Base-by-base conservation (phyloP, 2,329 filamentous ascomycete species). In the Cercospora beticola region DNA sequence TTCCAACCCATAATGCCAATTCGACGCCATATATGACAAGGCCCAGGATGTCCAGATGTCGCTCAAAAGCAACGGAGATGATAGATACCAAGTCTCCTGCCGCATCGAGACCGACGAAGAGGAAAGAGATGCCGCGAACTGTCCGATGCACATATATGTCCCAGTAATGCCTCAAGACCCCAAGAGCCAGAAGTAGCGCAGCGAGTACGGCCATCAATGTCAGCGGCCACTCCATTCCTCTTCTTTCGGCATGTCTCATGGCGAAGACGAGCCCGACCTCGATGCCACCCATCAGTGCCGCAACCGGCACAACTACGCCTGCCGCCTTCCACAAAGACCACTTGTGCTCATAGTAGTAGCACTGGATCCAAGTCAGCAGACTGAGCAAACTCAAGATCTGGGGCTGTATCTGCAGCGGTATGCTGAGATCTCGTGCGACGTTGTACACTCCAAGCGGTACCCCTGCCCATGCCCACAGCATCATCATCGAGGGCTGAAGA, bases 21-120 rank as follows among this genome's bases (percentile, higher is more conserved):
- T 92, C 89, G 0, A 86, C 86, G 0, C 85, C 87, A 75, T 92
- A 92, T 16, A 91, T 90, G 0, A 88, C 83, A 68, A 92, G 83
- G 0, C 89, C 90, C 0, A 90, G 78, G 0, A 89, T 75, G 73
- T 91, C 86, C 3, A 89, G 74, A 18, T 80, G 79, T 0, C 83
- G 82, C 75, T 90, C 85, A 70, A 90, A 91, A 52, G 90, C 80
- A 16, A 92, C 81, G 0, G 89, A 90, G 2, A 89, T 76, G 0
- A 92, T 79, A 0, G 89, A 91, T 64, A 89, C 89, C 3, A 92
- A 76, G 76, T 92, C 90, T 0, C 90, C 90, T 0, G 87, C 82
- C 0, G 89, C 90, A 78, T 92, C 90, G 54, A 92, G 89, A 1
- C 82, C 87, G 0, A 91, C 89, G 71, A 92, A 92, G 2, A 91